These are phyloP conservation scores for Dunaliella primolecta DNA, from an alignment of 139 green algal genomes.

Conservation along the genomic window DNA sequence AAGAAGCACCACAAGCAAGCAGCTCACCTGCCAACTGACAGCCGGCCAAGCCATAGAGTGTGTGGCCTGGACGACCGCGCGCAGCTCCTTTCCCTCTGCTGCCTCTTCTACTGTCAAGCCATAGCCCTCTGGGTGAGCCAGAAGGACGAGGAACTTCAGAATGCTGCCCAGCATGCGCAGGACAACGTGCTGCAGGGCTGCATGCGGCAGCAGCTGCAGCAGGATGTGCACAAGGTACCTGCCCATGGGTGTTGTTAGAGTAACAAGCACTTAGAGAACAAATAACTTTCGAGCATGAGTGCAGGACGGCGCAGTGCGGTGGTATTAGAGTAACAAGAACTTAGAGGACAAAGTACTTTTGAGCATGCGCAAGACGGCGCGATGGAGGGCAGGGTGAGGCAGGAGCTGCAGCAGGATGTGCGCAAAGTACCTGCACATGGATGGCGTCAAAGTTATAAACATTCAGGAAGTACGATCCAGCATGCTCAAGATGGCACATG, in stretches of 20 bases:
- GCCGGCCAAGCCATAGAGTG: no score
- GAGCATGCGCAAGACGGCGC: no score
- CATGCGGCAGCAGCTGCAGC: slow-evolving; percentile 21
- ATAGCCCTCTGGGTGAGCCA: not conserved
- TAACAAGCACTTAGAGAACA: no score
- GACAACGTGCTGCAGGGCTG: slow-evolving; percentile 1
- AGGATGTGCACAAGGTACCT: slow-evolving; percentile 36
- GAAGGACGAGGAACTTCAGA: not conserved
- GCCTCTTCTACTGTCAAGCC: not conserved
- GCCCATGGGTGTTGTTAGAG: not conserved
- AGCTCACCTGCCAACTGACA: no score
- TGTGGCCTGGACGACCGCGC: no score
- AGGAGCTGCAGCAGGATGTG: not conserved
- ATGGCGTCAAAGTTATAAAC: no score
- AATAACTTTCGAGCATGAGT: no score
- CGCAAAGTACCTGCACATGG: not conserved
- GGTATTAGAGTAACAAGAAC: not conserved
- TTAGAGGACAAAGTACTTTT: no score
- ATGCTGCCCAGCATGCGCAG: slow-evolving; percentile 6
- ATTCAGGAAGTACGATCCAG: no score
- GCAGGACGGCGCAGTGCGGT: not conserved
- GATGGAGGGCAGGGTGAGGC: no score
- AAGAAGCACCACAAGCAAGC: no score
- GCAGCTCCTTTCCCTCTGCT: not conserved
- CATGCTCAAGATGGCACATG: no score